Conservation (phyloP, 2,329 filamentous ascomycete genomes). For the Verticillium albo-atrum region DNA sequence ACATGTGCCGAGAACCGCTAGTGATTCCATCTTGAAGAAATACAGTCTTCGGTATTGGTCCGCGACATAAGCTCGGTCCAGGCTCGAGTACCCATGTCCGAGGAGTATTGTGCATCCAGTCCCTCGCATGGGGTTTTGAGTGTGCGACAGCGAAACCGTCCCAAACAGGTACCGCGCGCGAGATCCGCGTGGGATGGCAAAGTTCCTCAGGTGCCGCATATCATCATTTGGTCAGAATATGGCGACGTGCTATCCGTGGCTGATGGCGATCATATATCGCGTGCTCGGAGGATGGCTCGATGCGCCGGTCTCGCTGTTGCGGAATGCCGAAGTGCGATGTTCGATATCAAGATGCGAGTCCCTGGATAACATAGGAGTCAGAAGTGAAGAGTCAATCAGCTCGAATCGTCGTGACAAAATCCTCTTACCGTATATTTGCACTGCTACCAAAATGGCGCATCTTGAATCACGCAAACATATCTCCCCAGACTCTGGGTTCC, state of each 20-base stretch:
- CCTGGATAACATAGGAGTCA: not conserved
- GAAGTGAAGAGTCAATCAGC: no score
- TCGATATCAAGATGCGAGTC: not conserved
- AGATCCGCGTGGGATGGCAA: not conserved
- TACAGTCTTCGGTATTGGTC: not conserved
- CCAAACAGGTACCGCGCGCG: not conserved
- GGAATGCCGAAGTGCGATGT: not conserved
- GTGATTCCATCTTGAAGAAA: not conserved
- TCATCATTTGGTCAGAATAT: not conserved
- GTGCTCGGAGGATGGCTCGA: not conserved
- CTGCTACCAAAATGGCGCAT: constrained; percentile 27
- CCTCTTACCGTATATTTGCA: no score
- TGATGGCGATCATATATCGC: not conserved
- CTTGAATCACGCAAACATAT: constrained; percentile 42
- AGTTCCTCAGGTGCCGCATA: not conserved
- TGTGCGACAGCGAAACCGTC: not conserved
- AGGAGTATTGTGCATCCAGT: not conserved
- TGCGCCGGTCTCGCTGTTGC: not conserved
- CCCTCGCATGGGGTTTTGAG: not conserved
- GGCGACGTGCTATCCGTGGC: not conserved
- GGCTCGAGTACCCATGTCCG: not conserved
- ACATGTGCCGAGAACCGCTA: not conserved
- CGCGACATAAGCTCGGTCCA: not conserved
- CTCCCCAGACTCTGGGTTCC: constrained; percentile 43
- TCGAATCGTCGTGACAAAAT: no score